Evolutionary conservation across 768 basidiomycete genomes (phyloP), one percentile per base, ranked within the genome.

Genomic region (Suillus bovinus): DNA sequence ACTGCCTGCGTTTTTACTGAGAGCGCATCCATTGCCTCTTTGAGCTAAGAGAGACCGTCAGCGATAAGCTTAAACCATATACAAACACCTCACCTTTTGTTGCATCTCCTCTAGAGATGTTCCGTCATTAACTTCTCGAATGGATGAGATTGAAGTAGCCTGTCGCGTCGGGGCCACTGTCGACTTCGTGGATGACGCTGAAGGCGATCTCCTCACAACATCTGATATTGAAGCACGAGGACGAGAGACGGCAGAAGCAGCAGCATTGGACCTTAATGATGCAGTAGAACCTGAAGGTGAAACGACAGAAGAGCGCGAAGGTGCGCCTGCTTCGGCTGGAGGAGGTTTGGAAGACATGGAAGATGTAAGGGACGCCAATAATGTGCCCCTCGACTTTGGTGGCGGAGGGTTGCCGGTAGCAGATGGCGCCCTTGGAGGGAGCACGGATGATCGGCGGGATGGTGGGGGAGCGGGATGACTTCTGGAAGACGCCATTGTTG

Each of bases 201-300:
- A 66, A 39, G 76, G 74, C 8, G 83, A 72, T 67, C 83, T 84
- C 75, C 80, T 87, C 39, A 84, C 81, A 31, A 83, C 84, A 29
- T 90, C 90, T 17, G 90, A 85, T 44, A 91, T 80, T 17, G 85
- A 81, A 27, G 89, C 85, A 65, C 89, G 86, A 61, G 91, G 87
- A 22, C 86, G 83, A 53, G 80, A 59, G 13, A 78, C 66, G 27
- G 67, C 63, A n/a, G 74, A 46, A 53, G 70, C 71, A 5, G 78
- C 68, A 22, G 77, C 71, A 46, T 66, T 71, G 33, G 83, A 81
- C 67, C 78, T 81, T 41, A 78, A 65, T n/a, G 85, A 86, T 17
- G 77, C 74, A 58, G 74, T 73, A 29, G 84, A 84, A 56, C 81
- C 80, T 7, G 80, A 77, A 11, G 89, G 87, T 36, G 89, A 89